Evolutionary conservation across 306 rosid genomes (phyloP).

Genomic region (Citrullus colocynthis): DNA sequence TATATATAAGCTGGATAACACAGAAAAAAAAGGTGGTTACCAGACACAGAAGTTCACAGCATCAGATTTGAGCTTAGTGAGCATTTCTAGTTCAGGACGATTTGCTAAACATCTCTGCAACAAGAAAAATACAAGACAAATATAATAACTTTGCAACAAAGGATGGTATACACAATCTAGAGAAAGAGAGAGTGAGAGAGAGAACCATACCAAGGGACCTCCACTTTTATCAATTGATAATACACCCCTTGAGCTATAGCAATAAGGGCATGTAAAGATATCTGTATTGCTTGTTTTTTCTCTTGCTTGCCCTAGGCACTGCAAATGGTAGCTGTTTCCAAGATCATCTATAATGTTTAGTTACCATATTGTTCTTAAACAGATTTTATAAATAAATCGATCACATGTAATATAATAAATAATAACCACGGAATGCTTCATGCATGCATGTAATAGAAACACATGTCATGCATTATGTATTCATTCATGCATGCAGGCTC

Average conservation of each 20-base stretch:
- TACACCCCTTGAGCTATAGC: slow-evolving; percentile 38
- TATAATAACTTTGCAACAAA: neutral
- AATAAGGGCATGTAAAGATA: slow-evolving; percentile 37
- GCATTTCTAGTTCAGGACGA: slow-evolving; percentile 39
- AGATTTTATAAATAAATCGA: neutral
- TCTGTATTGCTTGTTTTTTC: slow-evolving; percentile 12
- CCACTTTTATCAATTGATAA: slow-evolving; percentile 27
- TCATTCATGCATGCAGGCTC: neutral
- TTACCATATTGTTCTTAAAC: neutral
- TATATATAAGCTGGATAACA: neutral
- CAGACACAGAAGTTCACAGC: slow-evolving; percentile 40
- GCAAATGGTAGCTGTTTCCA: slow-evolving; percentile 69
- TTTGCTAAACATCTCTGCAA: slow-evolving; percentile 44
- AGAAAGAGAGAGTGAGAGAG: neutral
- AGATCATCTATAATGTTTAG: slow-evolving; percentile 7
- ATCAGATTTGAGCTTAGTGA: slow-evolving; percentile 36
- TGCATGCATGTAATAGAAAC: neutral
- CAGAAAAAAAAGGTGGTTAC: slow-evolving; percentile 26
- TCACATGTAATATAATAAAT: neutral
- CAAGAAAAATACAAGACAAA: slow-evolving; percentile 14
- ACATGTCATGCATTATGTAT: neutral
- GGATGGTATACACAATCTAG: slow-evolving; percentile 1
- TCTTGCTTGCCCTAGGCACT: slow-evolving; percentile 37
- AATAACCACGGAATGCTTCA: neutral
- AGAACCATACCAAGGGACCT: slow-evolving; percentile 42